Conservation (phyloP, 345 rosid species). For the Salix udensis region DNA sequence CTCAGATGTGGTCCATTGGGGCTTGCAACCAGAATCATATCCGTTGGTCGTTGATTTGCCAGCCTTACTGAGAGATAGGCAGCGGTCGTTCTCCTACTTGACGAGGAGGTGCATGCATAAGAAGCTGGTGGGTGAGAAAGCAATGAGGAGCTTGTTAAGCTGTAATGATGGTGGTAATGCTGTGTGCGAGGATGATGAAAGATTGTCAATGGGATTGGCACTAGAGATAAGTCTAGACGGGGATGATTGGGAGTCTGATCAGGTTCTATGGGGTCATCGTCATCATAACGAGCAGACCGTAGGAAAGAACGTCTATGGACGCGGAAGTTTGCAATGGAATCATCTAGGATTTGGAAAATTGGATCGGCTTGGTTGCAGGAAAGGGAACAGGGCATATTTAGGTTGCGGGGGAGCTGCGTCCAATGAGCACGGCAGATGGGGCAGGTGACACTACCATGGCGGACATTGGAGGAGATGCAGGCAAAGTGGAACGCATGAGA, state of each 20-base stretch:
- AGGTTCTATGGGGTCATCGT: conserved; percentile 73
- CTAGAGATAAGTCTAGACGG: conserved; percentile 51
- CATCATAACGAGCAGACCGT: conserved; percentile 74
- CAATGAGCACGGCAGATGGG: conserved; percentile 90
- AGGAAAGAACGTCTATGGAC: conserved; percentile 71
- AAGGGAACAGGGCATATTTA: conserved; percentile 47
- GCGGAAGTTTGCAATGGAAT: conserved; percentile 69
- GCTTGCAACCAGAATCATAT: conserved; percentile 70
- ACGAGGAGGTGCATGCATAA: conserved; percentile 21
- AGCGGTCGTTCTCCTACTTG: conserved; percentile 28
- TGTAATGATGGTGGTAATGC: conserved; percentile 1
- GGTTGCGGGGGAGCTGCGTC: conserved; percentile 82
- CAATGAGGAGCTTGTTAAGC: conserved; percentile 24
- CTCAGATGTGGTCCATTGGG: conserved; percentile 75
- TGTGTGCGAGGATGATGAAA: conserved; percentile 32
- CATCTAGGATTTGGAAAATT: conserved; percentile 62
- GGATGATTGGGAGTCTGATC: conserved; percentile 42
- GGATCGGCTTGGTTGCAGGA: conserved; percentile 57
- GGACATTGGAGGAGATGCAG: conserved; percentile 84
- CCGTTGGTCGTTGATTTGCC: conserved; percentile 52
- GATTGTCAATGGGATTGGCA: conserved; percentile 39
- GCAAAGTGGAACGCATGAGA: conserved; percentile 76
- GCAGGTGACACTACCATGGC: conserved; percentile 82
- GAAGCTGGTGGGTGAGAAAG: conserved; percentile 28
- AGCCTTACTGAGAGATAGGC: conserved; percentile 65